Base-by-base conservation (phyloP, 75 land plant species). In the Picea sitchensis region DNA sequence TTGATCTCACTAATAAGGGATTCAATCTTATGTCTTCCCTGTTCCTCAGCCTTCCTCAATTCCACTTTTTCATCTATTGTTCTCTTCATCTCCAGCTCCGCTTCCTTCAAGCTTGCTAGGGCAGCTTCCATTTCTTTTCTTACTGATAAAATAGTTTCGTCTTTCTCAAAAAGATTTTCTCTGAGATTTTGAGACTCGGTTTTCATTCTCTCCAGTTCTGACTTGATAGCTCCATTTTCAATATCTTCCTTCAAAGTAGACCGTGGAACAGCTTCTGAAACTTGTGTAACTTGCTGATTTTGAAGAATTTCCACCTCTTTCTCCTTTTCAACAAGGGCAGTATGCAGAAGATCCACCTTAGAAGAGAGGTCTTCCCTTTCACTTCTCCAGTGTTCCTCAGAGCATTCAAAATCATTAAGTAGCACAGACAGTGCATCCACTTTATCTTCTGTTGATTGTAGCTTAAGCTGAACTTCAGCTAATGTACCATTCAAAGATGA, bases 71-170 rank as follows among this genome's bases (percentile, higher is more conserved):
- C 91, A 64, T 18, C 34, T 36, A 60, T 62, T 44, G 86, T 62
- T 69, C 78, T 78, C 7, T 51, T 62, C 86, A 92, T 83, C 77
- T 90, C 82, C 67, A 32, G 38, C 80, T 90, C 84, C 23, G 87
- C 84, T 79, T 47, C 82, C 65, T 84, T 62, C 51, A 90, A 78
- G 61, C 89, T 81, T 30, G 68, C 78, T 61, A 92, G 81, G 17
- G 92, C 90, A 54, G 82, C 83, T 65, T 88, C 88, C 77, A 90
- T 79, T 83, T 90, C 92, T 77, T 79, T 87, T 64, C 65, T 85
- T 68, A 88, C 80, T 79, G 83, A 84, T 34, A 68, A 17, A 72
- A 86, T 82, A 41, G 84, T 83, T 54, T 77, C 31, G 9, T 81
- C 69, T 32, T 71, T 65, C 59, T 77, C 80, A 64, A 23, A n/a